phyloP scores from a whole-genome alignment of 768 basidiomycete genomes.

The Mycena rebaudengoi region DNA sequence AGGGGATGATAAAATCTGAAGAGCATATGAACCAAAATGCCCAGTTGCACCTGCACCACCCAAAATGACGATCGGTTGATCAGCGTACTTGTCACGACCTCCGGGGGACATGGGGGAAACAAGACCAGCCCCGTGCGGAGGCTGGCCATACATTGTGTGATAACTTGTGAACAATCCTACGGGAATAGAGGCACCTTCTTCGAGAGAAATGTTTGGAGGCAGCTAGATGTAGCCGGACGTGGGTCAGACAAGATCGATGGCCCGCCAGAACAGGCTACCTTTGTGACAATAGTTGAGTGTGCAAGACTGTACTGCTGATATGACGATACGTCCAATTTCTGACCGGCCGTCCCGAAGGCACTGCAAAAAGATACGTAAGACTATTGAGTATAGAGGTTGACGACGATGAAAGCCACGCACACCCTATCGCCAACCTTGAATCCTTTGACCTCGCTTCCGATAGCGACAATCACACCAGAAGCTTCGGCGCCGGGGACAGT shows the following conservation, averaged over 20 bases:
- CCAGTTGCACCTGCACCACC: no score
- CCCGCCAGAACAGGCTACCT: no score
- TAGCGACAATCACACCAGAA: slow-evolving; percentile 55
- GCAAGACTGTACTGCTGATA: background rate
- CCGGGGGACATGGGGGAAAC: slow-evolving; percentile 46
- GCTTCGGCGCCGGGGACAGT: slow-evolving; percentile 54
- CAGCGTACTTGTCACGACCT: slow-evolving; percentile 50
- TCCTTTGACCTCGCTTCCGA: slow-evolving; percentile 59
- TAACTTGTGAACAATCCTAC: slow-evolving; percentile 29
- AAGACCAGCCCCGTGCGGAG: slow-evolving; percentile 49
- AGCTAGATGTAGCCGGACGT: background rate
- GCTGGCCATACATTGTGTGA: slow-evolving; percentile 53
- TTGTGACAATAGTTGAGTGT: no score
- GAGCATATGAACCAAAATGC: no score
- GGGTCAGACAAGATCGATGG: background rate
- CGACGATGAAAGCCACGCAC: slow-evolving; percentile 41
- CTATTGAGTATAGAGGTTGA: no score
- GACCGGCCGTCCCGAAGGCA: background rate
- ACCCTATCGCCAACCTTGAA: slow-evolving; percentile 63
- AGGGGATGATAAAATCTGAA: no score
- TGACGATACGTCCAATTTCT: background rate
- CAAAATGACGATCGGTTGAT: slow-evolving; percentile 52
- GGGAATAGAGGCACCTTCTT: background rate
- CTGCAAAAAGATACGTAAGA: background rate
- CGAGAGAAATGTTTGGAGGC: background rate